Evolutionary conservation across 805 yeast species (phyloP).

Genomic region (Hemisphaericaspora nanyangensis): DNA sequence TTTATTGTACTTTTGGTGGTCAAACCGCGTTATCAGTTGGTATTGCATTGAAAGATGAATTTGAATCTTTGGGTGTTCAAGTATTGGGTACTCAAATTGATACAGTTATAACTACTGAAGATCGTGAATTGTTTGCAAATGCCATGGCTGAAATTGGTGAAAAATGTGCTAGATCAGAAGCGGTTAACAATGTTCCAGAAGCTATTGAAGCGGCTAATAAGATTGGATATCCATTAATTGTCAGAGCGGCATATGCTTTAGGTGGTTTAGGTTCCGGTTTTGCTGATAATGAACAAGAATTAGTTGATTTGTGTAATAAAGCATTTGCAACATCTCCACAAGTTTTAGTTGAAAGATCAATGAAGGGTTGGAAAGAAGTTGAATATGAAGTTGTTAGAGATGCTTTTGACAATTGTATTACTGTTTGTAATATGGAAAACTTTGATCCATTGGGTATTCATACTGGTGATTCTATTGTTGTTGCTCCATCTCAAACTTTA

Average conservation of each 20-base stretch:
- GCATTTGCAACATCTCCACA: slow-evolving; percentile 97
- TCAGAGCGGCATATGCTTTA: slow-evolving; percentile 94
- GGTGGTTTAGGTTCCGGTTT: slow-evolving; percentile 99
- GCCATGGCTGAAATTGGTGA: slow-evolving; percentile 95
- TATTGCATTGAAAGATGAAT: slow-evolving; percentile 92
- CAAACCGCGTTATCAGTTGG: slow-evolving; percentile 98
- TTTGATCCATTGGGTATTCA: slow-evolving; percentile 98
- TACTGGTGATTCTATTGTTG: slow-evolving; percentile 98
- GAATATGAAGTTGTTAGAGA: slow-evolving; percentile 99
- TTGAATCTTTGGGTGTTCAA: slow-evolving; percentile 84
- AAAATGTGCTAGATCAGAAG: slow-evolving; percentile 91
- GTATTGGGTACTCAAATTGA: slow-evolving; percentile 97
- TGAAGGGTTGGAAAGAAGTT: slow-evolving; percentile 99
- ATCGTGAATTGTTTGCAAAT: slow-evolving; percentile 90
- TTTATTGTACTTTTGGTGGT: slow-evolving; percentile 96
- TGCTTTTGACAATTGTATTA: slow-evolving; percentile 94
- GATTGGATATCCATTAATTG: slow-evolving; percentile 93
- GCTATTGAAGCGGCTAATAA: slow-evolving; percentile 80
- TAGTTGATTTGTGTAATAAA: slow-evolving; percentile 77
- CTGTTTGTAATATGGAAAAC: slow-evolving; percentile 99
- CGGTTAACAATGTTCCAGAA: slow-evolving; percentile 77
- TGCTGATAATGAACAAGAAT: slow-evolving; percentile 82
- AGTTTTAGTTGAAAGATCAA: slow-evolving; percentile 89
- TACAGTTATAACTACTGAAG: slow-evolving; percentile 95
- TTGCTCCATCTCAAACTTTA: slow-evolving; percentile 96